Evolutionary conservation across 1,284 basidiomycete species (phyloP).

Genomic region (Moniliella sp.): DNA sequence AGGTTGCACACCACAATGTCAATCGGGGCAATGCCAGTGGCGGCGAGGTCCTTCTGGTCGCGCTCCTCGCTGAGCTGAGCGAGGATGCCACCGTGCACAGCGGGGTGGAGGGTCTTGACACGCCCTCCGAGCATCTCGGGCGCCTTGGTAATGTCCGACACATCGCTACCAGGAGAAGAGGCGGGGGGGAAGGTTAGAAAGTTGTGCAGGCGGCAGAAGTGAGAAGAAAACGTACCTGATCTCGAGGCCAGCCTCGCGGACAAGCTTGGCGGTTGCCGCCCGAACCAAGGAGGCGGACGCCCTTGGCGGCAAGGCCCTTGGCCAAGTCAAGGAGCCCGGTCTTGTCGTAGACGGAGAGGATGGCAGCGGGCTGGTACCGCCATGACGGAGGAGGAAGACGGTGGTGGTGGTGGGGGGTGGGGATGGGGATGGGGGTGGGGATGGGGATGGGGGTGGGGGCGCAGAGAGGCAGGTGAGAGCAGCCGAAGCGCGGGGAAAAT

Average conservation of each 20-base stretch:
- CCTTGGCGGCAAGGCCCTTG: conserved; percentile 53
- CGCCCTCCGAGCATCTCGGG: conserved; percentile 98
- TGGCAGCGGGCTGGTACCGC: too few relatives aligned
- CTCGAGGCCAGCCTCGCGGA: conserved; percentile 72
- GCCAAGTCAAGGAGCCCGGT: conserved; percentile 67
- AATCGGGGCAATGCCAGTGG: conserved; percentile 22
- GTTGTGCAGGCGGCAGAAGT: too few relatives aligned
- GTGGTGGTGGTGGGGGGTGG: too few relatives aligned
- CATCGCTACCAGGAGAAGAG: conserved; percentile 49
- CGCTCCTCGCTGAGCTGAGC: conserved; percentile 25
- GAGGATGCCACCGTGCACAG: conserved; percentile 65
- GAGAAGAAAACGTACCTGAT: conserved; percentile 49
- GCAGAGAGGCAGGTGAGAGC: too few relatives aligned
- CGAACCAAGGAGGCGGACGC: conserved; percentile 72
- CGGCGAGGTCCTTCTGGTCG: conserved; percentile 22
- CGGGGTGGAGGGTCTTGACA: conserved; percentile 97
- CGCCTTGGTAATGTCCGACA: conserved; percentile 87
- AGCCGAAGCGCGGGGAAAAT: too few relatives aligned
- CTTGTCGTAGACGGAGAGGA: conserved; percentile 95
- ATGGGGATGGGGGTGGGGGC: too few relatives aligned
- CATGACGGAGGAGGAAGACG: too few relatives aligned
- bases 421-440: too few relatives aligned
- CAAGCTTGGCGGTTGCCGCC: conserved; percentile 93
- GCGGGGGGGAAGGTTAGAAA: too few relatives aligned
- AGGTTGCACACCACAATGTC: conserved; percentile 61